Base-by-base conservation (phyloP, 305 asterid species). In the Ilex paraguariensis region DNA sequence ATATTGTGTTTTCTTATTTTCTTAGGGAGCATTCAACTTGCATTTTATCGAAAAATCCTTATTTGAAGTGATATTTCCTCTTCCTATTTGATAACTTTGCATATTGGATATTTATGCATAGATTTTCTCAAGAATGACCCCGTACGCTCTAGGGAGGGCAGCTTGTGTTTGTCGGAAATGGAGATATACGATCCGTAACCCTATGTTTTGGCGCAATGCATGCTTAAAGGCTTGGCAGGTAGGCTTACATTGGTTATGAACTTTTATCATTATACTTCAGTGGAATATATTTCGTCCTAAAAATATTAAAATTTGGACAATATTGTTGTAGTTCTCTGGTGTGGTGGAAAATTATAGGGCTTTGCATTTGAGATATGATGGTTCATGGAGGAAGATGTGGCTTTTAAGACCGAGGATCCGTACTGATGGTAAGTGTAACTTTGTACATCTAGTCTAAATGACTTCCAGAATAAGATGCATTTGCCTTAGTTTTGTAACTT, bases 341-440 rank as follows among this genome's bases (percentile, higher is more conserved):
- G 69, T 87, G 52, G 81, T 72, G 66, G 95, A 85, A 71, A 89
- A 87, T 73, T 92, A 82, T 70, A 81, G 75, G 79, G 74, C 75
- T 68, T 81, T 92, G 39, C 95, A 89, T 54, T 84, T 77, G 4
- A 65, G 49, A 46, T 92, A 85, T 75, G 76, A 82, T 75, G 93
- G 97, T 63, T 89, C 95, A 13, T 92, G 98, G 98, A 87, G 87
- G 77, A 89, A 81, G 80, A 92, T 92, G 98, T 92, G 98, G 98
- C 91, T 92, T 65, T 74, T 73, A 72, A 85, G 97, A 64, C 98
- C 98, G 65, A 75, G 98, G 81, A 78, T 92, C 66, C 88, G 98
- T 61, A 84, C 95, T 51, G 97, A 92, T 75, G 98, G 98, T 92
- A 78, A 67, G 30, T 64, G 49, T 64, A 61, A 42, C 15, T 13